Base-by-base conservation (phyloP, 805 yeast species). In the Brettanomyces naardenensis region DNA sequence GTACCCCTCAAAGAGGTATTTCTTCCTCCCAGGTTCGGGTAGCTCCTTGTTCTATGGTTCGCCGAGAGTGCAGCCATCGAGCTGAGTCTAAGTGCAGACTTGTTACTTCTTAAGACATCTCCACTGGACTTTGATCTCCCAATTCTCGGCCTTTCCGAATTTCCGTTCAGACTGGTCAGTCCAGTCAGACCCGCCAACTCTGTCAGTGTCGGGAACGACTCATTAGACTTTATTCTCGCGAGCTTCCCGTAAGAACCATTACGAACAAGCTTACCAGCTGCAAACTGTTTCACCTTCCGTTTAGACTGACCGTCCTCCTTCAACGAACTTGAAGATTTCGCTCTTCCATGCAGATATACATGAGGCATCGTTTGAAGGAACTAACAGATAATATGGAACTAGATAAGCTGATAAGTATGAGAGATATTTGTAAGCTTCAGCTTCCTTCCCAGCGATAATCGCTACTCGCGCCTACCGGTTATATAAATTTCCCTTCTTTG, bases 161-260 rank as follows among this genome's bases (percentile, higher is more conserved):
- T 13, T 10, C 28, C 54, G 10, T 33, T 19, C 25, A 39, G 17
- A 15, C 19, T 31, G n/a, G 39, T 21, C 14, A 31, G 31, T 3
- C 36, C 41, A 2, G 10, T 11, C 26, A 23, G 26, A 9, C 26
- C 26, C 7, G 26, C 26, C 14, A 31, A 30, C 2, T 36, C 41
- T 2, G 10, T 11, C 26, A 23, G 26, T 23, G 10, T 11, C 7
- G 26, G 10, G 17, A 19, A 31, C 17, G 53, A 41, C 31, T 59
- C 64, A 28, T 46, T 45, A 6, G 61, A 55, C 32, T 49, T 48
- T 31, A 60, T 59, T 32, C 46, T 43, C 9, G 64, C 51, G 36
- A 60, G 43, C 43, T 58, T 62, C 42, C 51, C 54, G 39, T 59
- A 61, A 4, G 68, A 62, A 11, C 55, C 44, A 31, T 59, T 59